Percentiles rank a stretch among this genome's conserved stretches.
Conservation (phyloP, 2,329 filamentous ascomycete genomes). For the Zymoseptoria tritici region DNA sequence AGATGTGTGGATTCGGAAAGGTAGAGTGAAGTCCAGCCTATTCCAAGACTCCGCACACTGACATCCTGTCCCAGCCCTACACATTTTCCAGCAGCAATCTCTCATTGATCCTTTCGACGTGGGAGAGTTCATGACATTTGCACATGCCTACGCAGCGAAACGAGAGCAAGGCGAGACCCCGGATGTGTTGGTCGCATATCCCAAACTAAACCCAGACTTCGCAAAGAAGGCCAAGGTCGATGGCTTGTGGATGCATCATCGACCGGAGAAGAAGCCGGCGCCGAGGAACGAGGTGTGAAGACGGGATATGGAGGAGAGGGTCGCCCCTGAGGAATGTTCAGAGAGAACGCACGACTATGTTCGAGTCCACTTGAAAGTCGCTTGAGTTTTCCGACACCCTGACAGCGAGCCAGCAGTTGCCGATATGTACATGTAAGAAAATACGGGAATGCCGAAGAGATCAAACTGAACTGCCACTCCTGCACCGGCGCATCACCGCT, state of each 20-base stretch:
- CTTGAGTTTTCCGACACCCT: too few relatives aligned
- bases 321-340: too few relatives aligned
- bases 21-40: background rate
- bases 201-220: slow-evolving; percentile 7
- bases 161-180: slow-evolving; percentile 5
- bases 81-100: slow-evolving; percentile 6
- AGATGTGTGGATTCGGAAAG: slow-evolving; percentile 11
- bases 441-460: too few relatives aligned
- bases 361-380: too few relatives aligned
- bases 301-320: too few relatives aligned
- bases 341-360: too few relatives aligned
- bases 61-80: slow-evolving; percentile 4
- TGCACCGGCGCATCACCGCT: too few relatives aligned
- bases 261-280: background rate
- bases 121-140: slow-evolving; percentile 14
- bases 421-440: too few relatives aligned
- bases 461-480: too few relatives aligned
- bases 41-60: background rate
- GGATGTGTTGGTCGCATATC: slow-evolving; percentile 10
- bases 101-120: slow-evolving; percentile 10
- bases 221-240: slow-evolving; percentile 7
- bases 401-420: too few relatives aligned
- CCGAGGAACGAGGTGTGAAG: background rate
- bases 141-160: slow-evolving; percentile 8
- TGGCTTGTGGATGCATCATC: background rate